Conservation (phyloP, 257 asterid species). For the Asclepias syriaca region DNA sequence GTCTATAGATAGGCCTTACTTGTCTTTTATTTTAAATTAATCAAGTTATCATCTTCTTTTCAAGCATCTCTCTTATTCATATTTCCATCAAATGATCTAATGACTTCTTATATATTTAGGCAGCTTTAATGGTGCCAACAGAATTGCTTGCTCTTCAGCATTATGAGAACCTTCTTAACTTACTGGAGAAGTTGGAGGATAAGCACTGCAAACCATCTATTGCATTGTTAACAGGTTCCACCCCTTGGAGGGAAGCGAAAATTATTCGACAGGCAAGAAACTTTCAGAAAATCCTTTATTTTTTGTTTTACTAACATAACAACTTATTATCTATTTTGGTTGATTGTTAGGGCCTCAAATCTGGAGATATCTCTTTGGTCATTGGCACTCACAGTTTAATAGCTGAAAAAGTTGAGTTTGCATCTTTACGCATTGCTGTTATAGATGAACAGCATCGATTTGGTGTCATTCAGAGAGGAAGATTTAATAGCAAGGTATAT, state of each 20-base stretch:
- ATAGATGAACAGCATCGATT: constrained; percentile 97
- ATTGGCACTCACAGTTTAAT: constrained; percentile 92
- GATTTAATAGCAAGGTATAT: constrained; percentile 91
- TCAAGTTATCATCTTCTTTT: no score
- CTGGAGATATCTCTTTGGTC: constrained; percentile 81
- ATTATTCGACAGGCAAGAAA: constrained; percentile 55
- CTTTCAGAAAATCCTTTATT: neutral
- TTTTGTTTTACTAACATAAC: neutral
- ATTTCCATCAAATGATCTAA: neutral
- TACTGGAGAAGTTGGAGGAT: constrained; percentile 58
- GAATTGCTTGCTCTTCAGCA: constrained; percentile 95
- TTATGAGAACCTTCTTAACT: constrained; percentile 63
- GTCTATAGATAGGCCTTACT: no score
- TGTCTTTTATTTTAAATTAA: no score
- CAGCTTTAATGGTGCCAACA: constrained; percentile 99
- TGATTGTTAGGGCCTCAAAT: constrained; percentile 66
- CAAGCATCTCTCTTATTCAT: no score
- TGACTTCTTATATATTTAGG: constrained; percentile 36
- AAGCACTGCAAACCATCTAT: constrained; percentile 50
- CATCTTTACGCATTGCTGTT: constrained; percentile 79
- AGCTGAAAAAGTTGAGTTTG: constrained; percentile 80
- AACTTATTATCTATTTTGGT: constrained; percentile 16
- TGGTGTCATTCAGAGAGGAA: constrained; percentile 97
- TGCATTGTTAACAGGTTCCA: constrained; percentile 87
- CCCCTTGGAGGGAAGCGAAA: constrained; percentile 68